Base-by-base conservation (phyloP, 1,284 basidiomycete species). In the Pholiota adiposa region DNA sequence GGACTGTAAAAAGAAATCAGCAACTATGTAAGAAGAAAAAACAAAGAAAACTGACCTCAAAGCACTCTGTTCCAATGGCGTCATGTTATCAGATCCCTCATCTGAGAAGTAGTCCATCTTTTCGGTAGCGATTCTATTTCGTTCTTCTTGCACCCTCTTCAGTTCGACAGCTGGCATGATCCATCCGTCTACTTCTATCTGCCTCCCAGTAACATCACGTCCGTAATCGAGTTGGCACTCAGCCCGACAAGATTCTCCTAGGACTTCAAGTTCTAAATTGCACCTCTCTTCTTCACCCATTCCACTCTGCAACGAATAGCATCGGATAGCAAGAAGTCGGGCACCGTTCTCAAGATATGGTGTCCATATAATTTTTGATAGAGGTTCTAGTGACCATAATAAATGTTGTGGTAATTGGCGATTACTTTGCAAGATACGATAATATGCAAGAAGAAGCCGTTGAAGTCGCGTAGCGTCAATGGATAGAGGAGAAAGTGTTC, bases 271-370 rank as follows among this genome's bases (percentile, higher is more conserved):
- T 71, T 93, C 91, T 65, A 93, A 71, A 58, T 82, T 82, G 34
- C 85, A 82, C 27, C 93, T 82, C 62, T 90, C 88, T 0, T 75
- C 80, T 73, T 96, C 94, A 38, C 85, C 84, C 88, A 95, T 92
- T 1, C 87, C 83, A 53, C 81, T 83, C 67, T 93, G 89, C 54
- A 89, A 72, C 0, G 90, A 83, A 70, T 93, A 91, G 65, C 91
- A 92, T 21, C 86, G 83, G 43, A 95, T 87, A 6, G 93, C 88
- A 18, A 96, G 77, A 36, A 91, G 79, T 16, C 85, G 83, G 8
- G 87, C 83, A 0, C 85, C 90, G 38, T 74, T 67, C 69, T 95
- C 88, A 3, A 86, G 75, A 67, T 87, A 80, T 18, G 82, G 75
- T 38, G 82, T 70, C 72, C 79, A 83, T 34, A 90, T 82, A 18